Percentiles rank a stretch among this genome's conserved stretches.
phyloP scores from a whole-genome alignment of 768 basidiomycete species.

The Amanita inopinata region DNA sequence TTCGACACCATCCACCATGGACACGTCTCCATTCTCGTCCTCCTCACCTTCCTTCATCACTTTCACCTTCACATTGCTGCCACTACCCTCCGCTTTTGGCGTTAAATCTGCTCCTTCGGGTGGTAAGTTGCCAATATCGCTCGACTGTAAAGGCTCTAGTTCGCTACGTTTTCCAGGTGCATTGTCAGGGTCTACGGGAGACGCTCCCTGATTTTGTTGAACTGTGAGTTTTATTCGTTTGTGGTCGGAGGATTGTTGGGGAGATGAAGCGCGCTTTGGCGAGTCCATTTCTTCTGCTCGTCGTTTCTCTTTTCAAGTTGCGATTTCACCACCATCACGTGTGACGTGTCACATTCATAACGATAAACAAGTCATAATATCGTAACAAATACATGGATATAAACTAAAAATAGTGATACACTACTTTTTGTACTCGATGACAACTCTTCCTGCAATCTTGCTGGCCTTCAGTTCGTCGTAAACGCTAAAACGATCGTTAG shows the following conservation, averaged over 20 bases:
- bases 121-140: conserved; percentile 72
- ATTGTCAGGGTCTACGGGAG: conserved; percentile 66
- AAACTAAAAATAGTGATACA: background rate
- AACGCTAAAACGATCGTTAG: conserved; percentile 17
- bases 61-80: conserved; percentile 18
- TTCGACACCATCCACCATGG: conserved; percentile 72
- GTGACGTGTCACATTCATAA: background rate
- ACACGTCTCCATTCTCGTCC: conserved; percentile 65
- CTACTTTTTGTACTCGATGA: conserved; percentile 21
- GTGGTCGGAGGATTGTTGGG: conserved; percentile 41
- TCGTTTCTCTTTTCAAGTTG: background rate
- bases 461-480: conserved; percentile 33
- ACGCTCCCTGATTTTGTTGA: conserved; percentile 51
- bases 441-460: conserved; percentile 41
- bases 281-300: conserved; percentile 37
- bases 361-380: too few species aligned
- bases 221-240: conserved; percentile 53
- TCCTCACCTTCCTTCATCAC: conserved; percentile 47
- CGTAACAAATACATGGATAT: background rate
- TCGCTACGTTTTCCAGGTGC: conserved; percentile 84
- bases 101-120: conserved; percentile 28
- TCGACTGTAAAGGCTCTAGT: conserved; percentile 72
- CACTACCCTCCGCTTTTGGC: conserved; percentile 35
- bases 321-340: background rate
- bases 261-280: conserved; percentile 56